Percentiles rank a stretch among this genome's conserved stretches.
Conservation (phyloP, 1,139 yeast species). For the Scheffersomyces illinoinensis region DNA sequence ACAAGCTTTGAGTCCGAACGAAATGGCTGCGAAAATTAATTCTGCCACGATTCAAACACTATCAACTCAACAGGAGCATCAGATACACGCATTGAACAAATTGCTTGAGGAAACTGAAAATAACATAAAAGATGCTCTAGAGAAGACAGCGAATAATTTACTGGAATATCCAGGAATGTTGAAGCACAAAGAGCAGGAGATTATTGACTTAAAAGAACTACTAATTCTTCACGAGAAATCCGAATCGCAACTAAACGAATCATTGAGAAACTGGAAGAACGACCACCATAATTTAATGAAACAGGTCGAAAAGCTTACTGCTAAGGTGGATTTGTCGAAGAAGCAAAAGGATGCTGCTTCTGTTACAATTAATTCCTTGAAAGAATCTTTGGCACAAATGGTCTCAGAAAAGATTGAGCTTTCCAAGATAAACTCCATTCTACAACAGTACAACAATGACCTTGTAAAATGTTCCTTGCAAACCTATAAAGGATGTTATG, state of each 20-base stretch:
- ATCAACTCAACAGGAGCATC: neutral
- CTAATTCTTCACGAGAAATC: neutral
- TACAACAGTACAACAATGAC: neutral
- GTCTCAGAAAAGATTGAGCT: neutral
- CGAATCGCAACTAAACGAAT: neutral
- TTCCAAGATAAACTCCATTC: neutral
- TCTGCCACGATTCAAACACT: neutral
- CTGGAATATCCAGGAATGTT: neutral
- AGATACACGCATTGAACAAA: neutral
- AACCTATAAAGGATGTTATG: conserved; percentile 2
- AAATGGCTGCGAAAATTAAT: neutral
- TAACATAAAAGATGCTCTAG: neutral
- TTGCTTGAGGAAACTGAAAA: neutral
- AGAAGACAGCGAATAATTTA: neutral
- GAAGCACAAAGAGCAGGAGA: neutral
- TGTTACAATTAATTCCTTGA: neutral
- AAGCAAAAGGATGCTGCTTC: neutral
- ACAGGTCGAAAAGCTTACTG: neutral
- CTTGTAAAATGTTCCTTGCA: neutral
- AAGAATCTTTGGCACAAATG: neutral
- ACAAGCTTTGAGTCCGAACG: neutral
- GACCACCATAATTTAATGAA: neutral
- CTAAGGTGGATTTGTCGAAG: neutral
- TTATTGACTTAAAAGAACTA: neutral
- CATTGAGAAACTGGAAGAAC: neutral